phyloP scores from a whole-genome alignment of 148 eudicot genomes.

The Nyssa sinensis region DNA sequence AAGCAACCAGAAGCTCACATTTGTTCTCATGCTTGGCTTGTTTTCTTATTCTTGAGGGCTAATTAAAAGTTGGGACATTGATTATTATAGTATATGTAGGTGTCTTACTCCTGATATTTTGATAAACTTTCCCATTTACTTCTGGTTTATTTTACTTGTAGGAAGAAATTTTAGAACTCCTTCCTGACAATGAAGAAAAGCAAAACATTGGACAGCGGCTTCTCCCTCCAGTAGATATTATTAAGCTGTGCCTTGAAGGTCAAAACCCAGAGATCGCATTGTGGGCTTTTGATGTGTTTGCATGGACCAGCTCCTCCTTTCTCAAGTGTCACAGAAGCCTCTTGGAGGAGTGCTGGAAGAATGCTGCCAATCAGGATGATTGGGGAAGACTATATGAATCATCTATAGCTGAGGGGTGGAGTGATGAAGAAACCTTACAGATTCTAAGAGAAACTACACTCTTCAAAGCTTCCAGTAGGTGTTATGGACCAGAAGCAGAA shows the following conservation, averaged over 20 bases:
- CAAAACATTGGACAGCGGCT: slow-evolving; percentile 51
- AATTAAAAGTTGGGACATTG: background rate
- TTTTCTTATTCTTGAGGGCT: background rate
- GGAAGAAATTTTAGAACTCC: slow-evolving; percentile 66
- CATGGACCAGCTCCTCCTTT: slow-evolving; percentile 91
- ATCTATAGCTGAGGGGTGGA: slow-evolving; percentile 73
- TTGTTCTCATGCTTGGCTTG: background rate
- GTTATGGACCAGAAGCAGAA: slow-evolving; percentile 73
- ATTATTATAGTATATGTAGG: background rate
- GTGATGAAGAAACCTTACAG: slow-evolving; percentile 63
- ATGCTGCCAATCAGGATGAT: slow-evolving; percentile 69
- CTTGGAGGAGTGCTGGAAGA: slow-evolving; percentile 92
- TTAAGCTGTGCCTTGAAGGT: slow-evolving; percentile 66
- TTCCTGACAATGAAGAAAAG: slow-evolving; percentile 58
- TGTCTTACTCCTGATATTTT: background rate
- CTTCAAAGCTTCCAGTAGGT: slow-evolving; percentile 75
- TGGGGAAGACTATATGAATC: slow-evolving; percentile 71
- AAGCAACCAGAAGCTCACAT: background rate
- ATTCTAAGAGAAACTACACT: slow-evolving; percentile 60
- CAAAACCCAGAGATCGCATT: slow-evolving; percentile 51
- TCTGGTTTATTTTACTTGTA: slow-evolving; percentile 28
- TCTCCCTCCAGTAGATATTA: slow-evolving; percentile 80
- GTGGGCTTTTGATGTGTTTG: slow-evolving; percentile 75
- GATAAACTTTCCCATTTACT: background rate
- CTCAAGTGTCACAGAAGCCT: slow-evolving; percentile 60